Base-by-base conservation (phyloP, 352 stramenopile genomes). In the Globisporangium camurandrum region DNA sequence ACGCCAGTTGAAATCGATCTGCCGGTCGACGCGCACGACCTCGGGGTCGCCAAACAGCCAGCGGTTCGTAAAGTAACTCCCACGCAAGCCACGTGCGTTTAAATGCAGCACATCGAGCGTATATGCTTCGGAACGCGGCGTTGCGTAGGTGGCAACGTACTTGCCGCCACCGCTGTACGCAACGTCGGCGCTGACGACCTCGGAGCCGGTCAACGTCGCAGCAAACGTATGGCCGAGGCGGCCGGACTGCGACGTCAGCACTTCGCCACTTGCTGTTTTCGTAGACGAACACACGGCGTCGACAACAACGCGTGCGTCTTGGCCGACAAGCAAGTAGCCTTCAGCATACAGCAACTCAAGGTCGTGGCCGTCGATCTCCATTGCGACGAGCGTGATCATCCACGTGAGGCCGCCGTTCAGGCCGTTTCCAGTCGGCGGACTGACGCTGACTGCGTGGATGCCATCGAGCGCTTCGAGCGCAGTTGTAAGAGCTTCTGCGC, bases 11-110 rank as follows among this genome's bases (percentile, higher is more conserved):
- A 99, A 98, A 57, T 97, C 75, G 45, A 99, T 78, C 4, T 66
- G 56, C 9, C 61, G 38, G 59, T 98, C 95, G 2, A 98, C 62
- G 17, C 93, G 79, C 37, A 77, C 78, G 1, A 97, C 34, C 23
- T 85, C 74, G 6, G 93, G 80, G 6, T 70, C 67, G 11, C 87
- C 91, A 44, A 94, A 89, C 22, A 98, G 67, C 94, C 94, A 98
- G 0, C 93, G 78, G 59, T 98, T 98, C 61, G 96, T 97, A 56
- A 95, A 99, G 62, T 98, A 98, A 56, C 86, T 74, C 0, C 86
- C 95, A 6, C 79, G 30, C 2, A 99, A 71, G 4, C 95, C 95
- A 44, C 74, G 77, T 20, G 69, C 67, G n/a, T 69, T 55, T 5
- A 84, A 81, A 52, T 88, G 69, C 30, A 76, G 57, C 10, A 97